Percentiles rank a stretch among this genome's conserved stretches.
Evolutionary conservation across 306 rosid species (phyloP).

Genomic region (Amphicarpaea edgeworthii): DNA sequence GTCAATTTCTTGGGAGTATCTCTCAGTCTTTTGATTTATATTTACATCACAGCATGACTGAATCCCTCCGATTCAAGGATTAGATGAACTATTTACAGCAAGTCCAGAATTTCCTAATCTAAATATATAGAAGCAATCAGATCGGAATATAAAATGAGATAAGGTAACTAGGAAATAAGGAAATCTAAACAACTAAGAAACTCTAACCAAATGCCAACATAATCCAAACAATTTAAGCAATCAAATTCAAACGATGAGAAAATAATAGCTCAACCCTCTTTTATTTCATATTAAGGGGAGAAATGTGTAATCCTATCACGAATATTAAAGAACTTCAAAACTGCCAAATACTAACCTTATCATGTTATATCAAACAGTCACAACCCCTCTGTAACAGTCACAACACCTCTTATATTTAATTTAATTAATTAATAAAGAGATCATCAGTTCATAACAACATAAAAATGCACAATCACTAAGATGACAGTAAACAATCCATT

Average conservation of each 20-base stretch:
- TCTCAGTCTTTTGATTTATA: slow-evolving; percentile 1
- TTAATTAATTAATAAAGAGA: background rate
- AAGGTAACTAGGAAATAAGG: slow-evolving; percentile 16
- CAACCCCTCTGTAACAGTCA: slow-evolving; percentile 7
- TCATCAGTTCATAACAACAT: slow-evolving; percentile 23
- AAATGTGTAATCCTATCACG: background rate
- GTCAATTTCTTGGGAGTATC: background rate
- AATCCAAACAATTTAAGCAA: slow-evolving; percentile 3
- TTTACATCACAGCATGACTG: background rate
- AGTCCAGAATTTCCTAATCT: slow-evolving; percentile 15
- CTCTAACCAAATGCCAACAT: background rate
- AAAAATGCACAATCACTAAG: slow-evolving; percentile 12
- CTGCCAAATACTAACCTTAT: background rate
- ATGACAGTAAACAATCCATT: background rate
- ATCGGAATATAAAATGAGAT: background rate
- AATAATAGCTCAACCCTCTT: background rate
- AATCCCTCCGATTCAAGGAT: background rate
- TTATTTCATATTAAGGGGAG: background rate
- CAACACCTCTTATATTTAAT: background rate
- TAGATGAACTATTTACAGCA: background rate
- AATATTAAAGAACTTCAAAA: background rate
- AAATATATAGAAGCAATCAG: background rate
- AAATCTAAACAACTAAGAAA: background rate
- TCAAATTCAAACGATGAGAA: background rate
- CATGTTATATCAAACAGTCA: background rate